Base-by-base conservation (phyloP, 164 flowering plant species). In the Tetrastigma voinierianum region DNA sequence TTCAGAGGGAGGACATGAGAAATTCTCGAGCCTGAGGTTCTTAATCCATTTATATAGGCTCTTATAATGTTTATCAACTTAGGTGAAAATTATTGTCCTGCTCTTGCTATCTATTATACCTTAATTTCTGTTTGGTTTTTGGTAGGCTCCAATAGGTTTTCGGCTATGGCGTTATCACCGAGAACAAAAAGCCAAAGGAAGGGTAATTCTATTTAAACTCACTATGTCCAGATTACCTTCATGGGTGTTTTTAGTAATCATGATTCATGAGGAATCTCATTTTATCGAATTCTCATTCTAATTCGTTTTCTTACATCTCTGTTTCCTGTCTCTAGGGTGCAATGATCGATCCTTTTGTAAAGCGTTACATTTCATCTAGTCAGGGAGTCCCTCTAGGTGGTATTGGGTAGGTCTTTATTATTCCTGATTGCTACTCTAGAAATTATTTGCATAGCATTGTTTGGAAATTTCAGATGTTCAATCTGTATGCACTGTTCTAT, bases 361-460 rank as follows among this genome's bases (percentile, higher is more conserved):
- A 71, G 69, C 89, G 83, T 46, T 16, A 14, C 51, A 48, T 80
- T n/a, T 66, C 89, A 61, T 76, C 86, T 73, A 72, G 73, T 69
- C 93, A 88, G n/a, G 96, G 92, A 9, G 74, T 88, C 74, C 97
- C 97, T 1, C 62, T 91, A 12, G 97, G 97, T 78, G 97, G 97
- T 56, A 77, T 91, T 23, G 97, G 97, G 97, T 91, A 87, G 21
- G 78, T 67, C 18, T 65, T 68, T 25, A 15, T 64, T 61, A 46
- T 58, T 64, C 16, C 60, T 23, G 2, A 13, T 46, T 40, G 15
- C 8, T 47, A 5, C 25, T 52, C 40, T 32, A 32, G 40, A 32
- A 32, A 32, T 32, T 32, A 32, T 58, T 57, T 17, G 51, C 62
- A 15, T 20, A 10, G 40, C 40, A 32, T 32, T 32, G 40, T 32